Base-by-base conservation (phyloP, 805 yeast species). In the Dipodascopsis tothii region DNA sequence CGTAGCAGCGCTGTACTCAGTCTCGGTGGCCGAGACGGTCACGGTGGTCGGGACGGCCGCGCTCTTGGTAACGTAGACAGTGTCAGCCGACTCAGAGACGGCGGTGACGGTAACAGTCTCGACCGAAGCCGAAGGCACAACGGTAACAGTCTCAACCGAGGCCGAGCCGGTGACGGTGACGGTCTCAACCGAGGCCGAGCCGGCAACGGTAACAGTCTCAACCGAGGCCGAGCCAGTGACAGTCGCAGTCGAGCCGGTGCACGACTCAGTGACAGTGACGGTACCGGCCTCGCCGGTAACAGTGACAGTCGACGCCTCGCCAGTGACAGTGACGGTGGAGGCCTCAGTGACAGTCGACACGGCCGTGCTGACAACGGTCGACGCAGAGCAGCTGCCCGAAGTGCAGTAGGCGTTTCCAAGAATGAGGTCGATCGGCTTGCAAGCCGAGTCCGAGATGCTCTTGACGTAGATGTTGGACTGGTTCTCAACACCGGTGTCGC, bases 401-500 rank as follows among this genome's bases (percentile, higher is more conserved):
- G 36, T 35, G 40, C 52, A 48, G 43, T 42, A 27, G 37, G 37
- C 37, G 14, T 21, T 21, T 16, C 39, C 51, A 30, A 48, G 16
- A 14, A 22, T 33, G 27, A 48, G 50, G 17, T 39, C 33, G 40
- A 48, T 41, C 14, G 50, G 28, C 17, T 39, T 42, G 43, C 52
- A 48, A 21, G 52, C 52, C 25, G 46, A 17, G 11, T 42, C 40
- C 9, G 52, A 48, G 37, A 48, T 48, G 34, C 34, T 33, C 43
- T 36, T 21, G 21, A 48, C 52, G 41, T 48, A 48, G 41, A 48
- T 41, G 51, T 48, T 48, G 22, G 40, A 18, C 45, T 47, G 43
- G 39, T 41, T 21, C 33, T 33, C 47, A 27, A 48, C 46, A 22
- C 52, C 52, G 17, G 52, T 48, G 43, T 45, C 52, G 45, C 52